Base-by-base conservation (phyloP, 108 stramenopile species). In the Cyclotella cryptica region DNA sequence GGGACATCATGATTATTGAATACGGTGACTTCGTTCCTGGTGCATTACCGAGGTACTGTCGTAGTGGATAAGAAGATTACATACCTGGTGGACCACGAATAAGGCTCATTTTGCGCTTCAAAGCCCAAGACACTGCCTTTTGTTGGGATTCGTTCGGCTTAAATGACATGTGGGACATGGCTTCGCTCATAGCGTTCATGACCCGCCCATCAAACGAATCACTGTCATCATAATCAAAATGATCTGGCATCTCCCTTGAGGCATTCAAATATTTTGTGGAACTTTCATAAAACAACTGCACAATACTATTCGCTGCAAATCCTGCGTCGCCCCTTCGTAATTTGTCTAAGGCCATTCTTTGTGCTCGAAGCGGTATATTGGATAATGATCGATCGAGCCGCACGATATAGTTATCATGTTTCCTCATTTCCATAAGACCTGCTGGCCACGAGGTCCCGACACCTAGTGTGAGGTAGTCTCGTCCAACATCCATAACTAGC, bases 61-160 rank as follows among this genome's bases (percentile, higher is more conserved):
- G 13, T 27, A 58, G 11, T 8, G 8, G 21, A 58, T 13, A 35
- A 39, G 35, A 15, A 17, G 8, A 80, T 17, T 81, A 83, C 15
- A 86, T 89, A 45, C 89, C 91, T 0, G 91, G 88, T 21, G 91
- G 91, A 7, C 88, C 91, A 18, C 83, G 67, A 47, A 92, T 80
- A 29, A 81, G 43, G 0, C 72, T 73, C 21, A 89, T 63, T 19
- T 64, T 63, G 49, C 88, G 69, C 15, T 61, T 30, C n/a, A 92
- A 61, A 27, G 89, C 88, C 80, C 78, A 90, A 29, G 66, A 51
- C 41, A 92, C 79, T 13, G 89, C 88, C 28, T 79, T 69, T 58
- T 74, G 27, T 68, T 92, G 91, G 0, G 88, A 90, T 42, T 71
- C 30, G 71, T 92, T 92, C 10, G 91, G 89, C 63, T 60, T 40